Base-by-base conservation (phyloP, 257 asterid genomes). In the Solanum corneliomulleri region DNA sequence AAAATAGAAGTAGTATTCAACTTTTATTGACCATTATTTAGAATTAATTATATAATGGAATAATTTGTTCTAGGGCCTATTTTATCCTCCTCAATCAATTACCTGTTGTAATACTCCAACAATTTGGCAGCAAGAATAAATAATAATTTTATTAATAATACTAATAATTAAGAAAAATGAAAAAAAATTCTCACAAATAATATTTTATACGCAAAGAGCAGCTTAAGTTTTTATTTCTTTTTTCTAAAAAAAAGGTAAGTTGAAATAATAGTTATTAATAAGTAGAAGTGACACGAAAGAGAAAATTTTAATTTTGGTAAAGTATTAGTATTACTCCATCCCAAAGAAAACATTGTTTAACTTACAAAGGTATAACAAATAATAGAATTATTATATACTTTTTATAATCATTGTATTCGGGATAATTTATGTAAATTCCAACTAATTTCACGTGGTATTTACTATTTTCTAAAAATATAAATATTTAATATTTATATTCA, bases 341-440 rank as follows among this genome's bases (percentile, higher is more conserved):
- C 7, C 35, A 39, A 41, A 39, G 82, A 75, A 23, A 41, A 75
- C 2, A 11, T 75, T 41, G 23, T 41, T n/a, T 13, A 39, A 75
- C 11, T 21, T 75, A 75, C 8, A 75, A 41, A 41, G 18, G 35
- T 75, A 23, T 75, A 41, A 75, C 11, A 12, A 75, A 6, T 52
- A 52, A 4, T 52, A 52, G 23, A 52, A 6, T 52, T 23, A 68
- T 6, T 68, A 27, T 15, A n/a, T 2, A 11, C 31, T 25, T 11
- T 25, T 25, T 10, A 66, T 66, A 66, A 2, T 25, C 3, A 27
- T 25, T 3, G 10, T 66, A 29, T 25, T 5, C 3, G 2, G 2
- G 56, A 11, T 16, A 25, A 10, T 2, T 0, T 0, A 11, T 0
- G 9, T 9, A 0, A 5, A 25, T 2, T 66, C 25, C 2, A 2